Evolutionary conservation across 768 basidiomycete species (phyloP).

Genomic region (Russula sp.): DNA sequence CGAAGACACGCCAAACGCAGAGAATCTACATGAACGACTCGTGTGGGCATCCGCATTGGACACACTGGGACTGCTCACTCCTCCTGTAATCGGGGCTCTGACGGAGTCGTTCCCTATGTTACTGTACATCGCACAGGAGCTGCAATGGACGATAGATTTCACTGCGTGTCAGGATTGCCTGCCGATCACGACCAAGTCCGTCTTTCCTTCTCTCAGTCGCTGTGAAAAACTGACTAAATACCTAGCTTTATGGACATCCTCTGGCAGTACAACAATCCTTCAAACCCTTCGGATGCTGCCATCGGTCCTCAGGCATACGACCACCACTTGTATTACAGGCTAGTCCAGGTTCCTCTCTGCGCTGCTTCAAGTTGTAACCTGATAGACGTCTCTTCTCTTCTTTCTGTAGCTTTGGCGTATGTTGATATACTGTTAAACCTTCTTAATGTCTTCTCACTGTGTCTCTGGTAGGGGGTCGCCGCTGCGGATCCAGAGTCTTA

Average conservation of each 20-base stretch:
- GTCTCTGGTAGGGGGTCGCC: conserved; percentile 60
- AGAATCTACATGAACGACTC: conserved; percentile 3
- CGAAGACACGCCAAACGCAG: neutral
- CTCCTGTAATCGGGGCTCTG: conserved; percentile 14
- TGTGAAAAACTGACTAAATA: neutral
- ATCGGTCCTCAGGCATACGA: conserved; percentile 74
- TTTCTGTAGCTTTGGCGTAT: conserved; percentile 56
- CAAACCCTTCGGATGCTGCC: conserved; percentile 68
- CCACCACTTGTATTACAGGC: conserved; percentile 77
- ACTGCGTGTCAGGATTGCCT: neutral
- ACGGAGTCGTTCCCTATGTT: conserved; percentile 17
- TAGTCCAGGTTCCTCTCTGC: conserved; percentile 32
- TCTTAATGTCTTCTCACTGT: neutral
- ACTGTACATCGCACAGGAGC: neutral
- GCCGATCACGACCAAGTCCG: conserved; percentile 24
- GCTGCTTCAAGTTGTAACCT: neutral
- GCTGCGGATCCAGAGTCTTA: conserved; percentile 63
- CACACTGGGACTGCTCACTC: conserved; percentile 13
- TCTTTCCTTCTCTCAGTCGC: neutral
- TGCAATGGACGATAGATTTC: conserved; percentile 7
- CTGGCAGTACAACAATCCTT: conserved; percentile 68
- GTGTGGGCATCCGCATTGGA: neutral
- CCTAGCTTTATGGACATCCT: conserved; percentile 75
- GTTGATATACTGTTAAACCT: conserved; percentile 8
- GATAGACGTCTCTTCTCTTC: neutral